phyloP scores from a whole-genome alignment of 2,329 filamentous ascomycete genomes.

The Graphiopsis chlorocephala region DNA sequence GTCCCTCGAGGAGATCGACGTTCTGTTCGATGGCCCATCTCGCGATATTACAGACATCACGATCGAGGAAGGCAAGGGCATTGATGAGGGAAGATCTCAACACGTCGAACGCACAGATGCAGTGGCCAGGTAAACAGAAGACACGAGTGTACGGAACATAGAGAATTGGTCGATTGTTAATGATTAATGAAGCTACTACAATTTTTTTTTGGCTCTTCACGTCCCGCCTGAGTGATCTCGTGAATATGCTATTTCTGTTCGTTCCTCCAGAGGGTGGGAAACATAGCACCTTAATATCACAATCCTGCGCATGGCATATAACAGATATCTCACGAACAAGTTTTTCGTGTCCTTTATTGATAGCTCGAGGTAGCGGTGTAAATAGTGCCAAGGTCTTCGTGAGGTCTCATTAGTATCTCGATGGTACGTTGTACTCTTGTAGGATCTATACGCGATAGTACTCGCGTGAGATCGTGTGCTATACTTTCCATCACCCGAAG shows the following conservation, averaged over 20 bases:
- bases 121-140: not conserved
- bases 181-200: not conserved
- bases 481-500: too few relatives aligned
- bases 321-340: too few relatives aligned
- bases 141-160: not conserved
- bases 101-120: not conserved
- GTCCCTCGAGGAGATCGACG: slow-evolving; percentile 36
- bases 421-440: too few relatives aligned
- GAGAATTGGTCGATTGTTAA: not conserved
- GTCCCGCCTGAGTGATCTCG: not conserved
- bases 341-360: too few relatives aligned
- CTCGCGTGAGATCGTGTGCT: too few relatives aligned
- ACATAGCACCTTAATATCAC: too few relatives aligned
- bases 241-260: too few relatives aligned
- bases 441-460: too few relatives aligned
- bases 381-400: too few relatives aligned
- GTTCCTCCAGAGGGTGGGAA: too few relatives aligned
- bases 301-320: too few relatives aligned
- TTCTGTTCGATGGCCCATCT: slow-evolving; percentile 46
- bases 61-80: slow-evolving; percentile 28
- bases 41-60: slow-evolving; percentile 35
- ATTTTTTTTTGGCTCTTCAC: not conserved
- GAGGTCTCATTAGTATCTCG: not conserved
- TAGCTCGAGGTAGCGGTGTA: too few relatives aligned
- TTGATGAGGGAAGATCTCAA: not conserved